Percentiles rank a stretch among this genome's conserved stretches.
Conservation (phyloP, 2,329 filamentous ascomycete genomes). For the Aspergillus pseudoviridinutans region DNA sequence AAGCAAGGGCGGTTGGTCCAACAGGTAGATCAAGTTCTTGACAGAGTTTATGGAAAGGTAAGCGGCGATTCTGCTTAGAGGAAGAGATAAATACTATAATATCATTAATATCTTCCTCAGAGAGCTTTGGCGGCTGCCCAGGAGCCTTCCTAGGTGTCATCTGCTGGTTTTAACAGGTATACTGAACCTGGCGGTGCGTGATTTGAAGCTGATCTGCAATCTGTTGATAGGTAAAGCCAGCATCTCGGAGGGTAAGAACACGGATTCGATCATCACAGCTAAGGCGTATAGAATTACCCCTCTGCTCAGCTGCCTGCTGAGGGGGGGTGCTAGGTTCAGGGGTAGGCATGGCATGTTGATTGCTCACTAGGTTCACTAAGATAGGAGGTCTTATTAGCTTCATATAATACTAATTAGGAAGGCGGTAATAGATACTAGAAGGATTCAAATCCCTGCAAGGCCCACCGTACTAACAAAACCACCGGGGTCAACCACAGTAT, state of each 20-base stretch:
- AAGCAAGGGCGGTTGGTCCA: slow-evolving; percentile 1
- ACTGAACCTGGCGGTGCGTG: slow-evolving; percentile 10
- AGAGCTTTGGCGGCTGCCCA: slow-evolving; percentile 9
- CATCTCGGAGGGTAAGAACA: slow-evolving; percentile 12
- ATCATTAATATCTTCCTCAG: slow-evolving; percentile 9
- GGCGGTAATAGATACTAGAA: neutral
- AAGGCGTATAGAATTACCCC: slow-evolving; percentile 7
- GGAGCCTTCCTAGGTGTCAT: slow-evolving; percentile 10
- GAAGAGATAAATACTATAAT: slow-evolving; percentile 16
- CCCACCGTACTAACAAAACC: too few species aligned
- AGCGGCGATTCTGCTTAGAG: slow-evolving; percentile 8
- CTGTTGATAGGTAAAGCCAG: slow-evolving; percentile 11
- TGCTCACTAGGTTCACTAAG: neutral
- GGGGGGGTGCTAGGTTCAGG: neutral
- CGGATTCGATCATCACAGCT: slow-evolving; percentile 37
- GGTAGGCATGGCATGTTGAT: neutral
- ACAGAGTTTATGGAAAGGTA: slow-evolving; percentile 13
- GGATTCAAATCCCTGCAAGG: too few species aligned
- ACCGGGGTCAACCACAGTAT: too few species aligned
- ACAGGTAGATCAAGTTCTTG: slow-evolving; percentile 10
- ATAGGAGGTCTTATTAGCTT: neutral
- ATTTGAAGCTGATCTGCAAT: slow-evolving; percentile 5
- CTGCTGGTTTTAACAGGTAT: slow-evolving; percentile 12
- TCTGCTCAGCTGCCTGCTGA: too few species aligned
- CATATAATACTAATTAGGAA: slow-evolving; percentile 1